Percentiles rank a stretch among this genome's conserved stretches.
phyloP scores from a whole-genome alignment of 73 alveolate species.

The Paramecium tetraurelia region DNA sequence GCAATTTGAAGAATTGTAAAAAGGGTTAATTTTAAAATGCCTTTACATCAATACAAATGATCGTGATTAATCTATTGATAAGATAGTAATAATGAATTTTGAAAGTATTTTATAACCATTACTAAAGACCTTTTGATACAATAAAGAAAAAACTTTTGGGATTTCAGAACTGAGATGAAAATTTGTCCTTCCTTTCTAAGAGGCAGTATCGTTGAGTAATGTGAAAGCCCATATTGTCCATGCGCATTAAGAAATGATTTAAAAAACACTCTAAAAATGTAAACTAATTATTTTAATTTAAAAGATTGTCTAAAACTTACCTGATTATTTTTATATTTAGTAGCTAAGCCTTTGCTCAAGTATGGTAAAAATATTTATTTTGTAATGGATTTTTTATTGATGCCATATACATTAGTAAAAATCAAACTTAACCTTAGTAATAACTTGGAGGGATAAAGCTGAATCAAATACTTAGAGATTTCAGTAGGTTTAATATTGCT shows the following conservation, averaged over 20 bases:
- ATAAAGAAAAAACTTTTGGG: background rate
- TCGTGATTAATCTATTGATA: background rate
- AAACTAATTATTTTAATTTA: background rate
- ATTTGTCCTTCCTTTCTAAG: background rate
- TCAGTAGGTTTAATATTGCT: background rate
- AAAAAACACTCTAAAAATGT: background rate
- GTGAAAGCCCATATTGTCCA: conserved; percentile 36
- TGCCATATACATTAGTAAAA: background rate
- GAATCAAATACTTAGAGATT: background rate
- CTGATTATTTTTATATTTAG: background rate
- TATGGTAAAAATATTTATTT: conserved; percentile 5
- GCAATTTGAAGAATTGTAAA: background rate
- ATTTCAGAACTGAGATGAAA: background rate
- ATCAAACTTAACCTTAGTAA: background rate
- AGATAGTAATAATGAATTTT: background rate
- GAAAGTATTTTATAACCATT: background rate
- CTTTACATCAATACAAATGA: background rate
- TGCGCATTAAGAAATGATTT: conserved; percentile 4
- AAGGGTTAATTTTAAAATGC: background rate
- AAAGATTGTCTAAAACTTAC: background rate
- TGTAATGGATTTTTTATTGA: background rate
- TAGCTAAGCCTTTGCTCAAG: background rate
- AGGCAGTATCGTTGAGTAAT: background rate
- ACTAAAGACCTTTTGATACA: background rate
- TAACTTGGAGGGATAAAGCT: background rate